A percentile compares a stretch with the other conserved stretches of the same genome.
These are phyloP conservation scores for Lepraria neglecta DNA, from an alignment of 495 filamentous ascomycete species.

Conservation along the genomic window DNA sequence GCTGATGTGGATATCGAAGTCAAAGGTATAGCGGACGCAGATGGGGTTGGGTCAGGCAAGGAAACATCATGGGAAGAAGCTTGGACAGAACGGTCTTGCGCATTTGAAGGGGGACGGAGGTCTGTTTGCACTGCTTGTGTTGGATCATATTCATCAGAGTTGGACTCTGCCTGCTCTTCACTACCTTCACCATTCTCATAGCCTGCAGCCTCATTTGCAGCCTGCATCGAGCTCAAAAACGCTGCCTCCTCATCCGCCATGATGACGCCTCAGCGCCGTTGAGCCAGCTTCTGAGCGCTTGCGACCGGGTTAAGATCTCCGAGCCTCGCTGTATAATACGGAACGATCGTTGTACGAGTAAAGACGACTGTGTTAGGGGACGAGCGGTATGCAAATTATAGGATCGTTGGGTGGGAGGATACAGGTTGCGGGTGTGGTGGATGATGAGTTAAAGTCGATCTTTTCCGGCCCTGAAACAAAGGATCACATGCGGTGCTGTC, in stretches of 20 bases:
- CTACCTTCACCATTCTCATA: constrained; percentile 24
- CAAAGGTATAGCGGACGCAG: constrained; percentile 35
- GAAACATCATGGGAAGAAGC: constrained; percentile 6
- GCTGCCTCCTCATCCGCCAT: constrained; percentile 60
- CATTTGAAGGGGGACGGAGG: constrained; percentile 34
- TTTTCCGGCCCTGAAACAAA: no score
- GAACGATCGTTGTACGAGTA: no score
- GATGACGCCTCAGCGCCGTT: constrained; percentile 17
- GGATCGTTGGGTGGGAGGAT: no score
- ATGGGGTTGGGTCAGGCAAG: constrained; percentile 5
- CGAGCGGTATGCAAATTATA: no score
- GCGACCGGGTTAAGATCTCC: background rate
- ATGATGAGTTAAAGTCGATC: no score
- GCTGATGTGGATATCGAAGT: constrained; percentile 42
- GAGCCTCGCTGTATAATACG: background rate
- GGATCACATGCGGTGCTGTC: no score
- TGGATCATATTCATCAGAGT: constrained; percentile 52
- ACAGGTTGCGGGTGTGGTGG: no score
- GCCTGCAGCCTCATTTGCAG: constrained; percentile 25
- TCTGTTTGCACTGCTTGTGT: constrained; percentile 42
- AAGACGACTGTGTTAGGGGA: no score
- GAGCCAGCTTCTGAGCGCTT: background rate
- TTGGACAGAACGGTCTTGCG: constrained; percentile 13
- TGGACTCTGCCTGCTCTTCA: constrained; percentile 42
- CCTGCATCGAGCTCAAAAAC: constrained; percentile 44